Evolutionary conservation across 31 red algal genomes (phyloP).

Genomic region (Bonnemaisonia californica): DNA sequence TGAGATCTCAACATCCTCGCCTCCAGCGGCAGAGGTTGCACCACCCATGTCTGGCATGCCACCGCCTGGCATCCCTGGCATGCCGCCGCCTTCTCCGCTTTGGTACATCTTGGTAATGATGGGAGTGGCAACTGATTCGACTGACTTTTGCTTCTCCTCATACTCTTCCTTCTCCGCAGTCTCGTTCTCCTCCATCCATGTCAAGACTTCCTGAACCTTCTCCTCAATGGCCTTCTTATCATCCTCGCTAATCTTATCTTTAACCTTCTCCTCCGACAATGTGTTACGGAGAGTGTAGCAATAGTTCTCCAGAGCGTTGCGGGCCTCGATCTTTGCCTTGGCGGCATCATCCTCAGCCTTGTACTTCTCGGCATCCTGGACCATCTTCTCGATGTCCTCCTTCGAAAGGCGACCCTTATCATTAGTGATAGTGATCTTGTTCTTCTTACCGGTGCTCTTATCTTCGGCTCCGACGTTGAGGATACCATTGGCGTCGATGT

Average conservation of each 20-base stretch:
- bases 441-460: slow-evolving; percentile 97
- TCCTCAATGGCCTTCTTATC: slow-evolving; percentile 89
- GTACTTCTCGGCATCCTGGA: slow-evolving; percentile 98
- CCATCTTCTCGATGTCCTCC: slow-evolving; percentile 98
- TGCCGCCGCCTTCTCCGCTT: slow-evolving; percentile 65
- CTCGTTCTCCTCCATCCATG: slow-evolving; percentile 96
- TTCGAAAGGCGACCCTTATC: slow-evolving; percentile 98
- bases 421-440: slow-evolving; percentile 98
- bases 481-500: slow-evolving; percentile 99
- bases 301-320: slow-evolving; percentile 95
- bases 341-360: slow-evolving; percentile 96
- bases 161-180: slow-evolving; percentile 94
- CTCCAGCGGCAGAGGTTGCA: slow-evolving; percentile 45
- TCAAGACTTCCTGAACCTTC: slow-evolving; percentile 75
- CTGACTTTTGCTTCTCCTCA: slow-evolving; percentile 90
- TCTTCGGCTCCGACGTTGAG: slow-evolving; percentile 97
- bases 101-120: slow-evolving; percentile 96
- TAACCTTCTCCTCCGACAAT: slow-evolving; percentile 85
- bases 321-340: slow-evolving; percentile 84
- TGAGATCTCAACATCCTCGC: slow-evolving; percentile 79
- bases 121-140: slow-evolving; percentile 87
- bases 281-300: slow-evolving; percentile 91
- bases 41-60: slow-evolving; percentile 70
- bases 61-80: slow-evolving; percentile 60
- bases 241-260: slow-evolving; percentile 88